phyloP scores from a whole-genome alignment of 768 basidiomycete species.

The Mycena floridula region DNA sequence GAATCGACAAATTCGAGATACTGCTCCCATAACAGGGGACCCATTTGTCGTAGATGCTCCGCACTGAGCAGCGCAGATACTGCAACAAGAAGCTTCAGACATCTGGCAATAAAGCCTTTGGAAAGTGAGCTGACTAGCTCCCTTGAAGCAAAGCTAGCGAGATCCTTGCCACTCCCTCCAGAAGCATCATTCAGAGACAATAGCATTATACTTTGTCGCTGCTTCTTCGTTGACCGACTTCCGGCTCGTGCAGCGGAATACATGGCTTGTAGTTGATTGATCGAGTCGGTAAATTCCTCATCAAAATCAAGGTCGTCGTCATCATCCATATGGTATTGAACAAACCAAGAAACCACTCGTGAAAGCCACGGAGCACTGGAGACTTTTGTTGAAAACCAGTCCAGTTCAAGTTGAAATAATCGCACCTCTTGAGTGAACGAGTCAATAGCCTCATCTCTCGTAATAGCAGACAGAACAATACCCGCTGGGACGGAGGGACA shows the following conservation, averaged over 20 bases:
- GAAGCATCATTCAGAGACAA: slow-evolving; percentile 16
- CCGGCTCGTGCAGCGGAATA: slow-evolving; percentile 48
- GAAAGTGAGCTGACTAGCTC: slow-evolving; percentile 36
- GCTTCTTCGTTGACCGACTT: slow-evolving; percentile 22
- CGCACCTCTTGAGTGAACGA: slow-evolving; percentile 59
- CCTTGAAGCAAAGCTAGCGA: slow-evolving; percentile 22
- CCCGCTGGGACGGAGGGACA: slow-evolving; percentile 51
- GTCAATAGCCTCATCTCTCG: slow-evolving; percentile 59
- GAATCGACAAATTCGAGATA: slow-evolving; percentile 39
- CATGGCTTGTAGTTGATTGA: slow-evolving; percentile 39
- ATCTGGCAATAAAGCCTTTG: slow-evolving; percentile 38
- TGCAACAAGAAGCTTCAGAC: slow-evolving; percentile 56
- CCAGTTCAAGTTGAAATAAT: slow-evolving; percentile 1
- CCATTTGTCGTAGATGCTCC: slow-evolving; percentile 46
- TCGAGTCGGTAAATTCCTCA: slow-evolving; percentile 33
- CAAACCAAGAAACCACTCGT: slow-evolving; percentile 38
- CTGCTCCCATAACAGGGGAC: slow-evolving; percentile 51
- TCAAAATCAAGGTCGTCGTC: slow-evolving; percentile 33
- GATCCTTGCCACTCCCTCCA: neutral
- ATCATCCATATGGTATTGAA: slow-evolving; percentile 27
- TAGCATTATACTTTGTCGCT: slow-evolving; percentile 40
- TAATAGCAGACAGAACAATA: slow-evolving; percentile 56
- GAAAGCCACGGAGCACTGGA: slow-evolving; percentile 42
- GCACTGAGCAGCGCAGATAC: slow-evolving; percentile 47
- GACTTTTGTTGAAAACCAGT: slow-evolving; percentile 1